Evolutionary conservation across 495 filamentous ascomycete species (phyloP), one percentile per base, ranked within the genome.

Genomic region (Thermothielavioides terrestris): DNA sequence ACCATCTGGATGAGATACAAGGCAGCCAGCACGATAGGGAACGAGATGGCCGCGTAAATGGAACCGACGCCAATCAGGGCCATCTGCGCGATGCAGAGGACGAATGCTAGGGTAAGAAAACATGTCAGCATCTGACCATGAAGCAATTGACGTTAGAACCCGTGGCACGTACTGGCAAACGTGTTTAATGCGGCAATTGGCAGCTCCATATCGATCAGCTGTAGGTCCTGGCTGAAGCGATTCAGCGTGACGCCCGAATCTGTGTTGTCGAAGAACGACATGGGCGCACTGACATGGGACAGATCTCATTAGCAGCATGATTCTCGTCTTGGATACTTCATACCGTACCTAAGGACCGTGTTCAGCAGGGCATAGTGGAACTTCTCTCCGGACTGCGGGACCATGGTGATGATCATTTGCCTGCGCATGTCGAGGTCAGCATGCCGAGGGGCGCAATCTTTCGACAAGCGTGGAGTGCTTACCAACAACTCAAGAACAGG

Each of bases 181-280:
- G 60, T 59, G 42, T 59, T 59, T n/a, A 62, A 51, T 0, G 57
- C 57, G 2, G 79, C 27, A 73, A 50, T 42, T 15, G 61, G 59
- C 27, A 67, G 66, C 28, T 81, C 72, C 70, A 74, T 80, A 52
- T 84, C 80, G 17, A 84, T 77, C 12, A 82, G 70, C 34, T 77
- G 69, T 21, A 84, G 63, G 42, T 83, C 80, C 55, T 83, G 79
- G 52, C 75, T 79, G 62, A 83, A 84, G 42, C 60, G 55, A 38
- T 60, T 70, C 30, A 66, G 42, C 12, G 60, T 64, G 14, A 63
- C 46, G 1, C 60, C 65, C 2, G 59, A 54, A 37, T 68, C 63
- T 9, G 54, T 68, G 18, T 49, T 55, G 30, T 51, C 50, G 31
- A 60, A 67, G 58, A 56, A 69, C 1, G 57, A 61, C 25, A 67